Percentiles rank a stretch among this genome's conserved stretches.
phyloP scores from a whole-genome alignment of 306 rosid genomes.

The Cicer chorassanicum region DNA sequence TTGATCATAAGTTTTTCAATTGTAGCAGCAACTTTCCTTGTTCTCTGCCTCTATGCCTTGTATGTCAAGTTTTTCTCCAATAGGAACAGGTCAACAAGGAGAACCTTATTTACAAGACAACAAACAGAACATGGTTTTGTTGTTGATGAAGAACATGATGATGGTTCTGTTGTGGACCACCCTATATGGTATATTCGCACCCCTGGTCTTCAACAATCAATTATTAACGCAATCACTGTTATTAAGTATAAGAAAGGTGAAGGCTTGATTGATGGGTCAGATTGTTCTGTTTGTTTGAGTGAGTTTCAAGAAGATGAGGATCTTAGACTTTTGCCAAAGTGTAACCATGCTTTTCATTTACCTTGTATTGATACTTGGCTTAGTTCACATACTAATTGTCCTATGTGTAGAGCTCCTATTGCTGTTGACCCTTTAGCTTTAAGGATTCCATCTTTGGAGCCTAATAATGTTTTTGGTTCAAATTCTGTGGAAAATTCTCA shows the following conservation, averaged over 20 bases:
- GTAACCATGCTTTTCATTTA: constrained; percentile 85
- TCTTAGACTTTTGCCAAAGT: constrained; percentile 77
- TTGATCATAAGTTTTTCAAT: constrained; percentile 40
- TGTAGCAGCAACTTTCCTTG: constrained; percentile 45
- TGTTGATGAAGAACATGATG: constrained; percentile 60
- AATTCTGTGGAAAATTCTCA: constrained; percentile 41
- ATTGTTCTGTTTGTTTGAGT: constrained; percentile 79
- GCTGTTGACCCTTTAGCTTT: constrained; percentile 29
- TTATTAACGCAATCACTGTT: constrained; percentile 67
- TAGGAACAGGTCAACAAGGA: constrained; percentile 36
- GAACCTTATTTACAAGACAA: background rate
- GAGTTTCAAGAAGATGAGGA: constrained; percentile 81
- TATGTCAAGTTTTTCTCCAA: constrained; percentile 50
- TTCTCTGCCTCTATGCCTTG: constrained; percentile 51
- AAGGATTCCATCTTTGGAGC: constrained; percentile 37
- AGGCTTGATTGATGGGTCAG: constrained; percentile 77
- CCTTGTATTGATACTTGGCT: constrained; percentile 96
- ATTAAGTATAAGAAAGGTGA: constrained; percentile 65
- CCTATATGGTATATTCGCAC: constrained; percentile 88
- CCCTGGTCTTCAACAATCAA: constrained; percentile 63
- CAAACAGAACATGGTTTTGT: constrained; percentile 43
- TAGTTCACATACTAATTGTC: constrained; percentile 82
- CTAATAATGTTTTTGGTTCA: constrained; percentile 22
- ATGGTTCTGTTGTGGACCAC: constrained; percentile 65
- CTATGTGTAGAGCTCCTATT: constrained; percentile 85